Evolutionary conservation across 352 stramenopile genomes (phyloP), one percentile per base, ranked within the genome.

Genomic region (Pythium phragmitis): DNA sequence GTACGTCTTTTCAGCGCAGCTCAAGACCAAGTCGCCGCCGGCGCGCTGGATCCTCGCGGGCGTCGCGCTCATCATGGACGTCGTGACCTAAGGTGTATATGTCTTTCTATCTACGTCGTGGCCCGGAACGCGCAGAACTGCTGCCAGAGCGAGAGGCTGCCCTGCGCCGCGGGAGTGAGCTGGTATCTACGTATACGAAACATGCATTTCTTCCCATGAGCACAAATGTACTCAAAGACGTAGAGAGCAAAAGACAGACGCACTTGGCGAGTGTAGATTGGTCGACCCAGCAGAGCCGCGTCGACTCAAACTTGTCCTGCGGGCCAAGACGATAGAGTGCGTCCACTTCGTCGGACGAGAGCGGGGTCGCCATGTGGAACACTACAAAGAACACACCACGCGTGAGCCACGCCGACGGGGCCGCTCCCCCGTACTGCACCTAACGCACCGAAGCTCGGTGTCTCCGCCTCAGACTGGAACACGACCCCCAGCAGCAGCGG

Each of bases 1-100:
- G 17, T 99, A 97, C 69, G 95, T 99, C 37, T 99, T 99, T 75
- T 98, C 88, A 16, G 96, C 96, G 5, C 96, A 99, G 70, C 87
- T 99, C 61, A 99, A 98, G 76, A 99, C 97, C 54, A 98, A 98
- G 67, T 96, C 90, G 4, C 90, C 95, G 1, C 80, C 95, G 0
- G 90, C 91, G 9, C 76, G 96, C 17, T 99, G 97, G 97, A 79
- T 98, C 6, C 79, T 99, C 23, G 97, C 97, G 3, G 96, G 97
- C 23, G 96, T 99, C 34, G 92, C 94, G 16, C 80, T 99, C 9
- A 97, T 99, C 67, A 97, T 98, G 77, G 97, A 99, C 49, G 84
- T 95, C n/a, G 80, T 88, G 39, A 23, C 21, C 6, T 60, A 51
- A 59, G 23, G 26, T 2, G 39, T 46, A 13, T n/a, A 42, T 50